Conservation (phyloP, 805 yeast species). For the Cephaloascus fragrans region DNA sequence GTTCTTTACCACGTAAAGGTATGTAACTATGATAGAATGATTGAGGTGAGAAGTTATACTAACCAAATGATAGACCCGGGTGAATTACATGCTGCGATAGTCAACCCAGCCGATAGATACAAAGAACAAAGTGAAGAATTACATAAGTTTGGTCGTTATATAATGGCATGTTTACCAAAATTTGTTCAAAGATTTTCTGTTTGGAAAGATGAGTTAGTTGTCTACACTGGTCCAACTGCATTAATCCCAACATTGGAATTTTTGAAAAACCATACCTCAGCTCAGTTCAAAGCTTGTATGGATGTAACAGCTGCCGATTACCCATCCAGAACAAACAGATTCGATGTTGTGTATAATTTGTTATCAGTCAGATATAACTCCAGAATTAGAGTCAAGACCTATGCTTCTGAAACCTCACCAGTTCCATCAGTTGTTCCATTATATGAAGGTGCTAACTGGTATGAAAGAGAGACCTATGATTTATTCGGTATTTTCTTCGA, state of each 20-base stretch:
- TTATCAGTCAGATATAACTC: constrained; percentile 78
- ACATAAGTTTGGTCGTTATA: constrained; percentile 72
- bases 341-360: constrained; percentile 79
- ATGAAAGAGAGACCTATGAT: constrained; percentile 83
- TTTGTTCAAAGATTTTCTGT: constrained; percentile 76
- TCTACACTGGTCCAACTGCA: constrained; percentile 69
- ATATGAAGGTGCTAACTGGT: constrained; percentile 82
- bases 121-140: constrained; percentile 57
- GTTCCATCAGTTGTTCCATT: constrained; percentile 72
- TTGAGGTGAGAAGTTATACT: not conserved
- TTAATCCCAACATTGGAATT: constrained; percentile 62
- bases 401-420: constrained; percentile 72
- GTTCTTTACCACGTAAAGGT: not conserved
- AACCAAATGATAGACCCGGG: constrained; percentile 8
- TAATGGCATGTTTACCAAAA: constrained; percentile 73
- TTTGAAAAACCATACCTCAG: constrained; percentile 67
- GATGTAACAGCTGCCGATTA: constrained; percentile 84
- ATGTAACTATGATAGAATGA: not conserved
- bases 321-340: constrained; percentile 75
- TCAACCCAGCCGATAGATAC: constrained; percentile 73
- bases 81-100: constrained; percentile 36
- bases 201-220: constrained; percentile 82
- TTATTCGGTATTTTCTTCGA: constrained; percentile 82
- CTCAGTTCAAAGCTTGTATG: constrained; percentile 70
- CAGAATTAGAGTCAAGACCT: constrained; percentile 81